Base-by-base conservation (phyloP, 2,329 filamentous ascomycete species). In the Fusarium domesticum region DNA sequence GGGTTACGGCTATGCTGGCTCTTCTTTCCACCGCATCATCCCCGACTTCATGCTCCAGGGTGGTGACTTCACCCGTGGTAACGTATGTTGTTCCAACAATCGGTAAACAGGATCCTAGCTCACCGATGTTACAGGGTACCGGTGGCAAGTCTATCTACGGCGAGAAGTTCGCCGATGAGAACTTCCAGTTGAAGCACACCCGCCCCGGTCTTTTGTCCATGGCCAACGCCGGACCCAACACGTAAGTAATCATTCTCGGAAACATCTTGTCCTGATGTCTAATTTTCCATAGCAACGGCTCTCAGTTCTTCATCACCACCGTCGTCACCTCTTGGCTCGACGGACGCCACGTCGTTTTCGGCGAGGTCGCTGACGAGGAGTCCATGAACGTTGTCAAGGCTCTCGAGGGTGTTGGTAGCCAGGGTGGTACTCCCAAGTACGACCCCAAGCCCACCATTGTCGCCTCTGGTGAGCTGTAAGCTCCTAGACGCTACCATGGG, bases 281-380 rank as follows among this genome's bases (percentile, higher is more conserved):
- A 25, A 37, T 60, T 58, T 33, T 38, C 74, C 15, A 72, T 52
- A 96, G 93, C 70, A 98, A 98, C 75, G 93, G 93, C 63, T 95
- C 89, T 39, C 92, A 97, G 72, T 97, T 97, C 80, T 97, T 97
- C 78, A 76, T 97, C 67, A 97, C 92, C 63, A 97, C 92, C 44
- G 89, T 95, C 39, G 79, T 84, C 48, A 97, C 93, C 49, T 84
- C 84, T 43, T 95, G 95, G 78, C 78, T 93, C 59, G 80, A 93
- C 68, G 81, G 81, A 65, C 85, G 85, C 69, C 88, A 93, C 78
- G 86, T 90, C 70, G 87, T 90, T 66, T 91, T 91, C 72, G 89
- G 88, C 66, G 76, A 87, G 74, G 85, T 91, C 36, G 72, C 73
- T 46, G 74, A 77, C 51, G 48, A 67, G 1, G 55, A 68, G 35